Evolutionary conservation across 768 basidiomycete species (phyloP).

Genomic region (Leccinellum albellum): DNA sequence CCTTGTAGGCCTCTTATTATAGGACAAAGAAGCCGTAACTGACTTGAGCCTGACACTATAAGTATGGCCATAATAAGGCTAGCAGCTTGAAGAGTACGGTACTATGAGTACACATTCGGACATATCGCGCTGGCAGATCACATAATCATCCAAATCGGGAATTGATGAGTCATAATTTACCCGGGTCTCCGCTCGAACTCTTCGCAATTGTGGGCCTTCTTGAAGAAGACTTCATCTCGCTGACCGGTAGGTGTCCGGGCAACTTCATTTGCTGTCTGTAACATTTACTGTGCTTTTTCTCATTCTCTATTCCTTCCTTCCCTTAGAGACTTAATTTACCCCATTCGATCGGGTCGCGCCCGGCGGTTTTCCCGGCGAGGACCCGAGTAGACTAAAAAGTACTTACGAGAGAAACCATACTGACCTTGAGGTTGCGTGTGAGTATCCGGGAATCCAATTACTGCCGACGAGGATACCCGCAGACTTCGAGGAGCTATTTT

Average conservation of each 20-base stretch:
- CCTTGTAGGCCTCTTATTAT: constrained; percentile 6
- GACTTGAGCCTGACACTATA: neutral
- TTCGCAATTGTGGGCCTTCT: too few relatives aligned
- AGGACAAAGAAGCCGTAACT: neutral
- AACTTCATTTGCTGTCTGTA: neutral
- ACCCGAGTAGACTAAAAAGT: neutral
- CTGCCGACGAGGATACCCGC: neutral
- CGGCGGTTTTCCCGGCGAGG: neutral
- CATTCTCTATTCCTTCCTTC: neutral
- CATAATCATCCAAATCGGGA: neutral
- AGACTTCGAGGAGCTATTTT: too few relatives aligned
- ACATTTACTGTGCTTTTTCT: neutral
- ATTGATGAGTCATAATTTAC: neutral
- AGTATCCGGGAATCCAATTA: neutral
- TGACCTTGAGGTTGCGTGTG: too few relatives aligned
- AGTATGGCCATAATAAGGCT: neutral
- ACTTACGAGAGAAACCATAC: too few relatives aligned
- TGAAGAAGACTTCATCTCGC: neutral
- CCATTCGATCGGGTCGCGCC: neutral
- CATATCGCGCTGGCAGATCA: neutral
- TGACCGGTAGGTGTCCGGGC: neutral
- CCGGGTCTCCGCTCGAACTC: neutral
- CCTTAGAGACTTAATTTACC: neutral
- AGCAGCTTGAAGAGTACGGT: too few relatives aligned
- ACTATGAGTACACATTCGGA: neutral